Evolutionary conservation across 2,329 filamentous ascomycete species (phyloP), one percentile per base, ranked within the genome.

Genomic region (Acephala macrosclerotiorum): DNA sequence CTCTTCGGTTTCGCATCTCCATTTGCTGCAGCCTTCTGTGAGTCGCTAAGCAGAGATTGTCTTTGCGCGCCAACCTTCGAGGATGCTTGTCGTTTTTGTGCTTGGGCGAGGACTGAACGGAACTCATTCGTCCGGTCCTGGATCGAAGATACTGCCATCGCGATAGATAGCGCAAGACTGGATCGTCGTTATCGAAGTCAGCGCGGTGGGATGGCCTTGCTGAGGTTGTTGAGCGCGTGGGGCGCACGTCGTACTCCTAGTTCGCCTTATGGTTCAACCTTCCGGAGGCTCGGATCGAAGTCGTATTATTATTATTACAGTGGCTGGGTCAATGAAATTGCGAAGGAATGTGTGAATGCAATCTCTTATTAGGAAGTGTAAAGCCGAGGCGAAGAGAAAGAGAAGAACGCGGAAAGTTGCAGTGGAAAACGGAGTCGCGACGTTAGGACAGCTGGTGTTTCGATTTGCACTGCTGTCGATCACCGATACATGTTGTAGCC

Each of bases 51-150:
- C 59, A 97, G 87, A 49, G 92, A 93, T 77, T 94, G 90, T 72
- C 92, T 88, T 79, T 96, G 92, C 36, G 91, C 85, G 74, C 92
- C 88, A 60, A 91, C 84, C 81, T 96, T 97, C 66, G 87, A 88
- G 12, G 90, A 86, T 36, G 89, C 89, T 75, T 96, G 89, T 70
- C 90, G 87, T 76, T 90, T 91, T 80, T 97, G 93, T 60, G 93
- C 92, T 77, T 97, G 93, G 55, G 87, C 84, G 68, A 98, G 88
- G 75, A 98, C 96, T 70, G 94, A 92, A 78, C 90, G 91, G 85
- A 99, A 99, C 85, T 99, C 96, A 76, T 89, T 87, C 65, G 96
- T 99, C 76, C 96, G 93, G 83, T 99, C 96, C 84, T 99, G 96
- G 79, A 98, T 97, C 60, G 94, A 95, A 67, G 85, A 78, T 76